phyloP scores from a whole-genome alignment of 441 rosid genomes.

The Breynia disticha region DNA sequence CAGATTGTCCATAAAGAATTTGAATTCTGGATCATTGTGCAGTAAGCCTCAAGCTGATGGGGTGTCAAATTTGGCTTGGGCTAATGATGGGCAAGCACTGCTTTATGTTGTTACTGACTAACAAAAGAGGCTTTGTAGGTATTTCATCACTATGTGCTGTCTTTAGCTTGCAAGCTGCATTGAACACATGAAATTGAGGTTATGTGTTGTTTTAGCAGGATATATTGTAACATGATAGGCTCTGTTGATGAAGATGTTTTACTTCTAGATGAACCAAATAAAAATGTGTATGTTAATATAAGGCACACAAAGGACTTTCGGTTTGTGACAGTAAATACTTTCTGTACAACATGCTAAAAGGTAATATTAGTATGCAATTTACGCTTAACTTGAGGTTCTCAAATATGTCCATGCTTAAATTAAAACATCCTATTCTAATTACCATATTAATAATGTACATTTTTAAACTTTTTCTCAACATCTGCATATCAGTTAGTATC shows the following conservation, averaged over 20 bases:
- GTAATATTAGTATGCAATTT: slow-evolving; percentile 25
- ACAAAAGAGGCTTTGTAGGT: slow-evolving; percentile 68
- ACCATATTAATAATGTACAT: no score
- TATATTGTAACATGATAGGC: slow-evolving; percentile 84
- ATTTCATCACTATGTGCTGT: slow-evolving; percentile 1
- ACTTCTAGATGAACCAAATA: slow-evolving; percentile 67
- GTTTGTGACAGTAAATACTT: slow-evolving; percentile 63
- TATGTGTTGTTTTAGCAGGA: slow-evolving; percentile 28
- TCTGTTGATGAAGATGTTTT: slow-evolving; percentile 83
- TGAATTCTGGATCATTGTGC: slow-evolving; percentile 86
- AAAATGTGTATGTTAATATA: slow-evolving; percentile 52
- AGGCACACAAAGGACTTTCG: slow-evolving; percentile 78
- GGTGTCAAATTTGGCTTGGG: slow-evolving; percentile 89
- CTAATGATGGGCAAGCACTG: slow-evolving; percentile 74
- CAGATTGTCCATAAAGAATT: slow-evolving; percentile 66
- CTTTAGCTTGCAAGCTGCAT: slow-evolving; percentile 5
- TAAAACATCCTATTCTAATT: no score
- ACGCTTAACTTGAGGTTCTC: slow-evolving; percentile 2
- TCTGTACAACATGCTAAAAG: slow-evolving; percentile 69
- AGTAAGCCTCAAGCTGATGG: slow-evolving; percentile 80
- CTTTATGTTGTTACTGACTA: slow-evolving; percentile 84
- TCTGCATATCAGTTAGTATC: no score
- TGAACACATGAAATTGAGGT: slow-evolving; percentile 4
- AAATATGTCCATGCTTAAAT: slow-evolving; percentile 11
- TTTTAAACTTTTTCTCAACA: no score